phyloP scores from a whole-genome alignment of 2,329 filamentous ascomycete genomes.

The Fonsecaea erecta region DNA sequence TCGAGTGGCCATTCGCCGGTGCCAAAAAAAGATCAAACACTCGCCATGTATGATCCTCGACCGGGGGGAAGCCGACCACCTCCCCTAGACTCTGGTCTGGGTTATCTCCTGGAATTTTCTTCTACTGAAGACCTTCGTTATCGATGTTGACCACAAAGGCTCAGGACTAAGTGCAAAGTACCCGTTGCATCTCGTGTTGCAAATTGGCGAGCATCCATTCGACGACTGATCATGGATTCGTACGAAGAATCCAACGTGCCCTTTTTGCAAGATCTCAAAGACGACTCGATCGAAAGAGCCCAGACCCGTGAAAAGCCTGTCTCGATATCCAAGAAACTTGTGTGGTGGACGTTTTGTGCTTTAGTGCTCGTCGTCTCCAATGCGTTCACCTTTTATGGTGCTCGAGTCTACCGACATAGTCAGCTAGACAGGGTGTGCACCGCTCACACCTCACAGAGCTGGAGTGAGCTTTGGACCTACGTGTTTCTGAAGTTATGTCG shows the following conservation, averaged over 20 bases:
- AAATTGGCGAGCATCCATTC: not conserved
- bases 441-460: not conserved
- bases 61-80: not conserved
- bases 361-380: not conserved
- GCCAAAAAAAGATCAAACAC: slow-evolving; percentile 3
- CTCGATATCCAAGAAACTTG: not conserved
- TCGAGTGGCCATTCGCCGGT: slow-evolving; percentile 1
- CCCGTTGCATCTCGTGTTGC: not conserved
- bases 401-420: slow-evolving; percentile 1
- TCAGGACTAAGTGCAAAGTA: not conserved
- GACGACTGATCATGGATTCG: not conserved
- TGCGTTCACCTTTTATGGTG: not conserved
- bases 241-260: not conserved
- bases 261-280: not conserved
- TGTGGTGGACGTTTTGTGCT: not conserved
- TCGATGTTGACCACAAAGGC: not conserved
- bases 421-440: slow-evolving; percentile 1
- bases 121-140: not conserved
- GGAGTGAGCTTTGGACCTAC: not conserved
- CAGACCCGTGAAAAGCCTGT: not conserved
- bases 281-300: not conserved
- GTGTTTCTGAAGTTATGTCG: too few relatives aligned
- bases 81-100: not conserved
- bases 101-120: not conserved
- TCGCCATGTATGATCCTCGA: not conserved